Conservation (phyloP, 1,284 basidiomycete species). For the Marasmius oreades region DNA sequence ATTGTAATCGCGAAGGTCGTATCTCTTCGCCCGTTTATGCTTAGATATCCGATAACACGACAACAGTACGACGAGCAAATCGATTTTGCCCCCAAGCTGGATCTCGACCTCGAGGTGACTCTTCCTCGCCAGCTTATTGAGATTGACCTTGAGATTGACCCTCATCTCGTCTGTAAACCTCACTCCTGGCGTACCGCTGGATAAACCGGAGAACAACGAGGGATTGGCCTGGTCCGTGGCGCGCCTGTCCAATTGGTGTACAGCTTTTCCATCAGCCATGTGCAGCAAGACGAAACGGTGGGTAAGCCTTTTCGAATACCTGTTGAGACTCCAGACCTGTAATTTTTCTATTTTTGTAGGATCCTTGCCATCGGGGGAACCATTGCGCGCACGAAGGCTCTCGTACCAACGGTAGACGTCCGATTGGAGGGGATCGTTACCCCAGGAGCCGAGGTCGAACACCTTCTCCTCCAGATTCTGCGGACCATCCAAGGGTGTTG, state of each 20-base stretch:
- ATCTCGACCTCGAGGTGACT: conserved; percentile 1
- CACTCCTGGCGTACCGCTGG: background rate
- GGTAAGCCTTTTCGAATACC: background rate
- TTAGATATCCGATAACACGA: conserved; percentile 2
- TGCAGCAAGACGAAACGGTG: background rate
- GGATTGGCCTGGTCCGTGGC: background rate
- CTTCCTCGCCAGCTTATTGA: background rate
- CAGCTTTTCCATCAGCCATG: background rate
- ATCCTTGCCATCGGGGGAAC: background rate
- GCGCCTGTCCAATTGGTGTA: background rate
- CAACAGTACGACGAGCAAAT: background rate
- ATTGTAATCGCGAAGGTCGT: background rate
- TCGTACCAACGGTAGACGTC: background rate
- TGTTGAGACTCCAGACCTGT: background rate
- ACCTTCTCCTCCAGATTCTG: too few relatives aligned
- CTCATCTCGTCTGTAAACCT: background rate
- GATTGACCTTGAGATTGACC: background rate
- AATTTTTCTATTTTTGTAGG: background rate
- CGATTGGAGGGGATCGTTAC: background rate
- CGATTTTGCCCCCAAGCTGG: background rate
- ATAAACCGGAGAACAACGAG: background rate
- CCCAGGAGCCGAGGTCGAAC: background rate
- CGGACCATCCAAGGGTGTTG: too few relatives aligned
- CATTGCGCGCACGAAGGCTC: background rate
- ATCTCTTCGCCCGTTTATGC: background rate